These are phyloP conservation scores for Friedmanniomyces simplex DNA, from an alignment of 495 filamentous ascomycete genomes.

Conservation along the genomic window DNA sequence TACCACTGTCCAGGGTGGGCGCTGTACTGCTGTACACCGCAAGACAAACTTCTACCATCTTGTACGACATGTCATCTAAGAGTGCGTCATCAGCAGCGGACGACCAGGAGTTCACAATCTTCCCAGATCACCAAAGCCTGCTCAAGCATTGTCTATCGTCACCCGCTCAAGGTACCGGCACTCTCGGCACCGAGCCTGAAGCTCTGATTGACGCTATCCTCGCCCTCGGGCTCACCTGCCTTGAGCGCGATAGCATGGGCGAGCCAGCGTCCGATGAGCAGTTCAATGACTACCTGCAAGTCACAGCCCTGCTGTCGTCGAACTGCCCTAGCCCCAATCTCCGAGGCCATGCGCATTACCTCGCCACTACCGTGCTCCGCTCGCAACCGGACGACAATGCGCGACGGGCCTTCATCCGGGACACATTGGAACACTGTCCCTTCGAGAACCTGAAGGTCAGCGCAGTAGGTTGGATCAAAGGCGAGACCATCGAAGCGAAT, in stretches of 20 bases:
- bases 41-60: conserved; percentile 23
- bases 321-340: conserved; percentile 56
- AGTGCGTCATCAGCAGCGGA: background rate
- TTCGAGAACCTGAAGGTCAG: conserved; percentile 67
- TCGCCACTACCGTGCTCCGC: conserved; percentile 64
- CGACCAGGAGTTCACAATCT: conserved; percentile 19
- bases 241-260: conserved; percentile 29
- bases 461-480: conserved; percentile 78
- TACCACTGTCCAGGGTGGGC: conserved; percentile 60
- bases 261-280: conserved; percentile 31
- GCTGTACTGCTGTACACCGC: conserved; percentile 34
- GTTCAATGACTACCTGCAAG: conserved; percentile 40
- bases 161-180: conserved; percentile 18
- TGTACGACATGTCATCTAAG: conserved; percentile 23
- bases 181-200: conserved; percentile 31
- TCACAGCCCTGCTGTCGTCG: conserved; percentile 53
- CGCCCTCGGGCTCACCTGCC: conserved; percentile 32
- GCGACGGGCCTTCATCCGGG: conserved; percentile 65
- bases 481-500: conserved; percentile 56
- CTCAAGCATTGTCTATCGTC: conserved; percentile 28
- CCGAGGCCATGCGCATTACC: conserved; percentile 61
- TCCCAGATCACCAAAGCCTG: conserved; percentile 34
- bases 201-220: conserved; percentile 39
- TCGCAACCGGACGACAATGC: conserved; percentile 59
- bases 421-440: conserved; percentile 71